Base-by-base conservation (phyloP, 768 basidiomycete genomes). In the Strobilomyces echinocephalus region DNA sequence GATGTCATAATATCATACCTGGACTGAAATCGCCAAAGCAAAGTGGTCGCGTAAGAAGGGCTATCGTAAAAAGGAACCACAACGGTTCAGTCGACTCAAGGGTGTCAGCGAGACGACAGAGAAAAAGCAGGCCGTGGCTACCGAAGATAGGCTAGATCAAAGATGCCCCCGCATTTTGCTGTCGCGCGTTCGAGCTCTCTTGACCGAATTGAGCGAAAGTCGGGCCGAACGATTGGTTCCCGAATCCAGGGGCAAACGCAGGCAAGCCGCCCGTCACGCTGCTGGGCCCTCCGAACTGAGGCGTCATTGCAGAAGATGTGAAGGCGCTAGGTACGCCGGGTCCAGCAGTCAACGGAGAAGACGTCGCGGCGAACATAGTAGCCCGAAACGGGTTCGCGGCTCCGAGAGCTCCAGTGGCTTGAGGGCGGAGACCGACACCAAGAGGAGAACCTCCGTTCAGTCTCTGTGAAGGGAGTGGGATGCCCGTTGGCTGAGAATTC, bases 361-460 rank as follows among this genome's bases (percentile, higher is more conserved):
- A 64, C 8, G 64, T 61, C 6, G 74, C 59, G 33, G 75, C 64
- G 50, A 79, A 75, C 80, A 83, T 83, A 3, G 83, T 83, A 11
- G 80, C 78, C 48, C 84, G 77, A 69, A 85, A 85, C n/a, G 84
- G 84, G 54, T 85, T 85, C 4, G 79, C 79, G 18, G 62, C 71
- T 7, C 75, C 76, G 14, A 72, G 65, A 44, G 69, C 53, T 3
- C 84, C 84, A 20, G 84, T 87, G 58, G 78, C 76, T 61, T 87
- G 84, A 14, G 84, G 81, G 45, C 84, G 72, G 30, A 85, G 72
- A 18, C 64, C 66, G 36, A 74, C 71, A 26, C 81, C 82, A n/a
- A 77, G 54, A 0, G 71, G 67, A 26, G 57, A 52, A 44, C 58
- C 63, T 41, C 57, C 64, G 12, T 60, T 60, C 43, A 38, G 9